Conservation (phyloP, 176 grass and related monocot genomes). For the Eragrostis curvula region DNA sequence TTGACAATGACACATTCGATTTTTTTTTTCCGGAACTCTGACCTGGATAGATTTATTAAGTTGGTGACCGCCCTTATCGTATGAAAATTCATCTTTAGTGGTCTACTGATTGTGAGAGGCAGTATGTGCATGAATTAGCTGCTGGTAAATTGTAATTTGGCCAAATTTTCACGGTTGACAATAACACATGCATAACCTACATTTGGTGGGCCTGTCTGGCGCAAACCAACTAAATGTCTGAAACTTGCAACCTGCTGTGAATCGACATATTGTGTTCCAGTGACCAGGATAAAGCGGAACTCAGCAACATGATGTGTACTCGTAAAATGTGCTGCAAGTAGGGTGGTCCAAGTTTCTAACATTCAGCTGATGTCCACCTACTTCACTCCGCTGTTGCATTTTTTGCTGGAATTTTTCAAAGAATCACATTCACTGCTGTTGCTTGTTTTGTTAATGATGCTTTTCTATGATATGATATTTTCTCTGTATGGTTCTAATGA, state of each 20-base stretch:
- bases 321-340: neutral
- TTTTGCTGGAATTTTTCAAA: neutral
- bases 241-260: neutral
- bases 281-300: neutral
- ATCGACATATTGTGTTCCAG: neutral
- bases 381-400: neutral
- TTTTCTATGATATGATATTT: conserved; percentile 9
- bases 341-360: neutral
- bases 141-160: neutral
- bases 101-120: neutral
- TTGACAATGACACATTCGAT: neutral
- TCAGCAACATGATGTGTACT: neutral
- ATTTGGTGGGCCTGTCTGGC: neutral
- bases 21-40: neutral
- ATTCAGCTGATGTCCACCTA: neutral
- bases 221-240: neutral
- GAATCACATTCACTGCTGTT: neutral
- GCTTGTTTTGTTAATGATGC: neutral
- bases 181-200: neutral
- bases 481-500: neutral
- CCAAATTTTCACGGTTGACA: neutral
- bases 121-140: neutral
- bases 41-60: conserved; percentile 21
- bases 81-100: neutral
- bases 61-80: neutral